Base-by-base conservation (phyloP, 192 early-diverging fungal species). In the Entomortierella beljakovae region DNA sequence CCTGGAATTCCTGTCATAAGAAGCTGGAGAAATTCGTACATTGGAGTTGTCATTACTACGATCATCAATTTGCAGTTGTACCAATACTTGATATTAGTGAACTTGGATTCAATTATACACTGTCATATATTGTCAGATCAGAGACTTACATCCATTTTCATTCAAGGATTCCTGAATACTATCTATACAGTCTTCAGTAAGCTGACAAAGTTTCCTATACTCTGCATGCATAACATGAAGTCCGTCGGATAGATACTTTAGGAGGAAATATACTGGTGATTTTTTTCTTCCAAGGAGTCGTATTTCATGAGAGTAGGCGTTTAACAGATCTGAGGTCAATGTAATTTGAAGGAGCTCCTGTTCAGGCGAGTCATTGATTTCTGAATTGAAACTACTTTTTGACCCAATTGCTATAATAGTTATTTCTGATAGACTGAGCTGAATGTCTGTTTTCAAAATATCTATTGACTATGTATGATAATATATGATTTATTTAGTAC, bases 21-120 rank as follows among this genome's bases (percentile, higher is more conserved):
- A 20, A 76, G 29, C 26, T 76, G 72, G 1, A 68, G 23, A 40
- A 76, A 76, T 31, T 76, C 72, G 42, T 61, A 56, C 1, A 60
- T 55, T 25, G 72, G 64, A 11, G 57, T 55, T 11, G 52, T 62
- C 22, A 26, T 61, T 22, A 57, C 72, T 76, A 68, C 8, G 18
- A 29, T 23, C 56, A 16, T 62, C 33, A 26, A 51, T 38, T 26
- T 6, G 7, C 32, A 2, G 25, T 28, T 53, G 42, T 43, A 18
- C 18, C 10, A 43, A 43, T 43, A 43, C 18, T 52, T 52, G 11
- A 52, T 16, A 22, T 52, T 7, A 7, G 25, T 52, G 25, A 15
- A 23, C 20, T 23, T 7, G n/a, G 50, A 52, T 22, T 22, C 6
- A 52, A 22, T 23, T 16, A 16, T 15, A 23, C 7, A 23, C 8